phyloP scores from a whole-genome alignment of 139 green algal species.

The Desmodesmus armatus region DNA sequence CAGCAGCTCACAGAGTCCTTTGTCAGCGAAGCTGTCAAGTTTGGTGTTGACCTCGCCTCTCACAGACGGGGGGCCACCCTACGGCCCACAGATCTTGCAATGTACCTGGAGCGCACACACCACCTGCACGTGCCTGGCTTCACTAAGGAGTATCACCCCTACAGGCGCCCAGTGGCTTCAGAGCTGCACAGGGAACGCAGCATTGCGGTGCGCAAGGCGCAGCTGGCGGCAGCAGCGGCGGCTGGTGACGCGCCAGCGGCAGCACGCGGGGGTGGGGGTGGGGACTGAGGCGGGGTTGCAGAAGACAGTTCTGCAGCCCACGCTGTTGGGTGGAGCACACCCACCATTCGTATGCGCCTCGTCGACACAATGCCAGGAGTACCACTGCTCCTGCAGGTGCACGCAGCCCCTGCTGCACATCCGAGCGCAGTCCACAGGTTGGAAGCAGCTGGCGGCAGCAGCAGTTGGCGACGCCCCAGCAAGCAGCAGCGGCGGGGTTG shows the following conservation, averaged over 20 bases:
- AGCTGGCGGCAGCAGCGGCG: conserved; percentile 35
- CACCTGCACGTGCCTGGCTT: conserved; percentile 67
- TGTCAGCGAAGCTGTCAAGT: conserved; percentile 23
- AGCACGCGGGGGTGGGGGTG: not conserved
- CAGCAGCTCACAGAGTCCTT: conserved; percentile 30
- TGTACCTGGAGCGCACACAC: conserved; percentile 44
- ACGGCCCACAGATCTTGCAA: conserved; percentile 33
- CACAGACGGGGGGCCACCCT: not conserved
- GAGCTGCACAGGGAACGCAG: conserved; percentile 56
- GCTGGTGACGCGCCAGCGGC: not conserved
- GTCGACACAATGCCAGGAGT: no score
- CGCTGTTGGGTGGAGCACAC: no score
- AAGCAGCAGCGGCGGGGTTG: no score
- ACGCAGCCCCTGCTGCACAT: no score
- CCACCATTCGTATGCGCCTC: no score
- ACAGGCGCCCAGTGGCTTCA: conserved; percentile 51
- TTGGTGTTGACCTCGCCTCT: conserved; percentile 16
- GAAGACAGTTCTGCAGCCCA: no score
- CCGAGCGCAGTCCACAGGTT: no score
- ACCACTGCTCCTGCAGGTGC: no score
- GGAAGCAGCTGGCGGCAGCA: no score
- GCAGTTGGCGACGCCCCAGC: no score
- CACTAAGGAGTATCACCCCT: conserved; percentile 49
- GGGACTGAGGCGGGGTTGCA: not conserved
- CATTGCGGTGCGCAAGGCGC: conserved; percentile 54